phyloP scores from a whole-genome alignment of 2,329 filamentous ascomycete species.

The Aspergillus sp. region DNA sequence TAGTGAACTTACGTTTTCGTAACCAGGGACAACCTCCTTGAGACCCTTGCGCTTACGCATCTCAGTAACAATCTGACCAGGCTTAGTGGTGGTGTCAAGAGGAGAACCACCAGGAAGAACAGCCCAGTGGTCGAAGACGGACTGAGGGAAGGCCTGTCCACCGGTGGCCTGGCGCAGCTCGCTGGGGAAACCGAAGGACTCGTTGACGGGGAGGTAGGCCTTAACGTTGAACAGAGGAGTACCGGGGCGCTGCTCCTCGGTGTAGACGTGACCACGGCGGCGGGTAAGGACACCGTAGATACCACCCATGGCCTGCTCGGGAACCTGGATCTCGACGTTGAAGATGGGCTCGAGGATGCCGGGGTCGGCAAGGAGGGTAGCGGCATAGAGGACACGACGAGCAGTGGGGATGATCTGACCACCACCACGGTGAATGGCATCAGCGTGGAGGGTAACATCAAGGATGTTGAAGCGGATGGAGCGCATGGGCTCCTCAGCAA shows the following conservation, averaged over 20 bases:
- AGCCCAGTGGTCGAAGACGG: conserved; percentile 99
- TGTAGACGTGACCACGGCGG: conserved; percentile 98
- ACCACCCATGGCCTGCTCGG: conserved; percentile 98
- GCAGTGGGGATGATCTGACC: conserved; percentile 98
- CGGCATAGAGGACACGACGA: conserved; percentile 95
- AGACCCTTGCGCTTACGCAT: conserved; percentile 99
- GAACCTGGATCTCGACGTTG: conserved; percentile 98
- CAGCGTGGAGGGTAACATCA: conserved; percentile 98
- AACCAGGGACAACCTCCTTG: conserved; percentile 91
- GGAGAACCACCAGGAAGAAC: conserved; percentile 91
- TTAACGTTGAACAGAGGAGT: conserved; percentile 99
- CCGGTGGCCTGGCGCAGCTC: conserved; percentile 92
- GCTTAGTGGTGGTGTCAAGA: conserved; percentile 80
- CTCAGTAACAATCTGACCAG: conserved; percentile 78
- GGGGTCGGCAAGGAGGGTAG: conserved; percentile 87
- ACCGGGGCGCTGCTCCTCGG: conserved; percentile 96
- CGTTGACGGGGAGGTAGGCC: conserved; percentile 93
- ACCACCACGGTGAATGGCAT: conserved; percentile 99
- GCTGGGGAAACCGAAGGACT: conserved; percentile 98
- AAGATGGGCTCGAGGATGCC: conserved; percentile 96
- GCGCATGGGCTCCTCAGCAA: conserved; percentile 98
- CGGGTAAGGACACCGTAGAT: conserved; percentile 99
- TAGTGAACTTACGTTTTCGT: conserved; percentile 82
- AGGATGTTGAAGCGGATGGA: conserved; percentile 97
- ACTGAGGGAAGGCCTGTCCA: conserved; percentile 98